These are phyloP conservation scores for Pseudoneurospora amorphoporcata DNA, from an alignment of 495 filamentous ascomycete genomes.

Conservation along the genomic window DNA sequence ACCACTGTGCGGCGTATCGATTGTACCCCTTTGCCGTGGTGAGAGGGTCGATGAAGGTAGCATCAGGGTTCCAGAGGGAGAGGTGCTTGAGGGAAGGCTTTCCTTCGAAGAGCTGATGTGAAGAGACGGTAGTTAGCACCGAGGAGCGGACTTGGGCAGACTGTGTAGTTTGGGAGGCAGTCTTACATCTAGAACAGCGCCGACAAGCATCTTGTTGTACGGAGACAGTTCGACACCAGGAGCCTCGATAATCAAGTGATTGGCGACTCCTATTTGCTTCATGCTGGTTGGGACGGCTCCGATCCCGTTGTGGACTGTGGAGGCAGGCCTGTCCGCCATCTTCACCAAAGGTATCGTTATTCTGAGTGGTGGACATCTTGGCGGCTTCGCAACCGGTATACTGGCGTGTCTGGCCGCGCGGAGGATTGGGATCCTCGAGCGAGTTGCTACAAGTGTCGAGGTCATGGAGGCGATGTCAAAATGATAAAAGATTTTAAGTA, in stretches of 20 bases:
- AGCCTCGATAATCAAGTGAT: conserved; percentile 38
- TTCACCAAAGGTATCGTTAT: neutral
- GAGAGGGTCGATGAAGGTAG: conserved; percentile 40
- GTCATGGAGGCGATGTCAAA: neutral
- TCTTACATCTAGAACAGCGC: conserved; percentile 44
- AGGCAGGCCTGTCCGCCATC: neutral
- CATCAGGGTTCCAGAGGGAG: conserved; percentile 38
- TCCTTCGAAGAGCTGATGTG: conserved; percentile 45
- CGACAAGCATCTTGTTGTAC: conserved; percentile 40
- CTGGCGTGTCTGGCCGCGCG: neutral
- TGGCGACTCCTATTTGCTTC: conserved; percentile 29
- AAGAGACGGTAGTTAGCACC: neutral
- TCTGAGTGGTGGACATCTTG: neutral
- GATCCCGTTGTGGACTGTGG: neutral
- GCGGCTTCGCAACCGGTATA: neutral
- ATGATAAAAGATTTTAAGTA: neutral
- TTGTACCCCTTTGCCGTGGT: conserved; percentile 41
- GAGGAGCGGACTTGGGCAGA: neutral
- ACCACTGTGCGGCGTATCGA: conserved; percentile 44
- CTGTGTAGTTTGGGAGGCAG: neutral
- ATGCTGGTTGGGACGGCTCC: neutral
- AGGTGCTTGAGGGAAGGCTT: conserved; percentile 45
- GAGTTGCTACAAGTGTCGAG: neutral
- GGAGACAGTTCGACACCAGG: conserved; percentile 35
- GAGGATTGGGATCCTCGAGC: neutral